Percentiles rank a stretch among this genome's conserved stretches.
These are phyloP conservation scores for Arthroderma sp. DNA, from an alignment of 2,329 filamentous ascomycete genomes.

Conservation along the genomic window DNA sequence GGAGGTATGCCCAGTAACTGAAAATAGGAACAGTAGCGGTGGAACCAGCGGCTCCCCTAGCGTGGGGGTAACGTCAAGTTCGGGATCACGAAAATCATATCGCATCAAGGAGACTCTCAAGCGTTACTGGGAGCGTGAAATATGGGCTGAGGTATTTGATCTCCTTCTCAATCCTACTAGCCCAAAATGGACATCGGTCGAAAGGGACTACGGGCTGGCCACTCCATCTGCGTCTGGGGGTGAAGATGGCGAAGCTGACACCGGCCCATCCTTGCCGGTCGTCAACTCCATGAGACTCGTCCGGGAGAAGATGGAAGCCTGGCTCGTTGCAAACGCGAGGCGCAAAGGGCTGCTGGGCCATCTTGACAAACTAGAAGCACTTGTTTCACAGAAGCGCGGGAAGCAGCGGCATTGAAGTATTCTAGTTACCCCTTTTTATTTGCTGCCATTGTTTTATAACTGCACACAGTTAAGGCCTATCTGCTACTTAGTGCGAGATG, in stretches of 20 bases:
- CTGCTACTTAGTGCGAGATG: no score
- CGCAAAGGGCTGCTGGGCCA: constrained; percentile 51
- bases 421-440: background rate
- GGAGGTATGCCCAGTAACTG: constrained; percentile 46
- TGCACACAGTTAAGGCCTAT: no score
- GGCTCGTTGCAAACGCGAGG: constrained; percentile 71
- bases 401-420: constrained; percentile 1
- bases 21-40: constrained; percentile 19
- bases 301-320: constrained; percentile 69
- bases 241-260: constrained; percentile 26
- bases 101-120: constrained; percentile 72
- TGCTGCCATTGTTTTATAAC: no score
- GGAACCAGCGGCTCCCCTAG: background rate
- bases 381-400: constrained; percentile 44
- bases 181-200: constrained; percentile 47
- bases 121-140: constrained; percentile 89
- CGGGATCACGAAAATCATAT: constrained; percentile 47
- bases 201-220: constrained; percentile 27
- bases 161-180: constrained; percentile 64
- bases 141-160: constrained; percentile 76
- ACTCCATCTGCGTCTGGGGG: background rate
- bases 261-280: constrained; percentile 51
- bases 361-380: constrained; percentile 51
- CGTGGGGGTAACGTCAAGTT: constrained; percentile 7
- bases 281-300: constrained; percentile 53